Evolutionary conservation across 139 green algal genomes (phyloP).

Genomic region (Asterochloris erici): DNA sequence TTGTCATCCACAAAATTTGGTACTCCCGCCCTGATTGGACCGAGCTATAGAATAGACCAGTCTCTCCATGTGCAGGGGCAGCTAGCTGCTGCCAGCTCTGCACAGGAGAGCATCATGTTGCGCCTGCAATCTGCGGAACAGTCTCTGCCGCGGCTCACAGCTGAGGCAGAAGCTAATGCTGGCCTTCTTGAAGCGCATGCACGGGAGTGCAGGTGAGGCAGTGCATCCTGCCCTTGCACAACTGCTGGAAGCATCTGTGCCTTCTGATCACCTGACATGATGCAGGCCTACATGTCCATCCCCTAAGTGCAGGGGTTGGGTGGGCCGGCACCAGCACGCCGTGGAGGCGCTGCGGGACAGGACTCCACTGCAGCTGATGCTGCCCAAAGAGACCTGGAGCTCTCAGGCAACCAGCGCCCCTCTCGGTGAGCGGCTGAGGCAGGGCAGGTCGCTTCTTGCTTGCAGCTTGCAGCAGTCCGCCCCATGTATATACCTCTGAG

Average conservation of each 20-base stretch:
- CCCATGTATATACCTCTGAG: no score
- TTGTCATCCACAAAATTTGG: no score
- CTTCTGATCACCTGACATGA: no score
- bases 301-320: not conserved
- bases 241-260: no score
- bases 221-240: no score
- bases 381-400: not conserved
- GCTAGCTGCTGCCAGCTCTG: not conserved
- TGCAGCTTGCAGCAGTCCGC: no score
- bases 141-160: not conserved
- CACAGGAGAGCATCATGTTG: not conserved
- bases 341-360: not conserved
- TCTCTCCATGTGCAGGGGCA: not conserved
- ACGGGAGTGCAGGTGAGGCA: not conserved
- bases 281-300: no score
- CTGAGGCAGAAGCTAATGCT: not conserved
- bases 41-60: no score
- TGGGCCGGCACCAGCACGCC: constrained; percentile 5
- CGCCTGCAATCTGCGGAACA: not conserved
- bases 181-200: not conserved
- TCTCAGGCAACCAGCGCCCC: not conserved
- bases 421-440: not conserved
- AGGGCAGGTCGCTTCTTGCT: no score
- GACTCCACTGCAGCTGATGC: not conserved
- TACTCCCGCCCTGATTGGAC: no score